A percentile compares a stretch with the other conserved stretches of the same genome.
Evolutionary conservation across 371 early-diverging fungal species (phyloP).

Genomic region (Nematocida sp.): DNA sequence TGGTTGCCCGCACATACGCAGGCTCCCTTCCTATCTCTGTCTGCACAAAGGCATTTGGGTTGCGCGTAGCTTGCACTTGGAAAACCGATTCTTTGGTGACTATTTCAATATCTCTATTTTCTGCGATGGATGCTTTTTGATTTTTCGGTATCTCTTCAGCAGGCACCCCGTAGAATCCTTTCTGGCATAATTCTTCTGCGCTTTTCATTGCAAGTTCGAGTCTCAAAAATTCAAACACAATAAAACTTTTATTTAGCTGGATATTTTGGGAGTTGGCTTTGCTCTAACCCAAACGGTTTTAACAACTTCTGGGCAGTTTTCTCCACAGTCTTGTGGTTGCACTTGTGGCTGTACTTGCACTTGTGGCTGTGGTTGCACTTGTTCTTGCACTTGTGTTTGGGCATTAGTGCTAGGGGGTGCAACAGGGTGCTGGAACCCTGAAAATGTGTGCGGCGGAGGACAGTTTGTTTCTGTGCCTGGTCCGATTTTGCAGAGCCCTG

Average conservation of each 20-base stretch:
- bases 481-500: constrained; percentile 36
- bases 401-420: not conserved
- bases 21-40: not conserved
- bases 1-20: constrained; percentile 25
- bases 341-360: too few relatives aligned
- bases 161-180: constrained; percentile 44
- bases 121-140: not conserved
- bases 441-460: not conserved
- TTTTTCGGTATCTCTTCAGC: constrained; percentile 20
- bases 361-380: not conserved
- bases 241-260: not conserved
- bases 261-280: not conserved
- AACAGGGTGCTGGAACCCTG: not conserved
- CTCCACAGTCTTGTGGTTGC: not conserved
- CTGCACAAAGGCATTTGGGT: constrained; percentile 2
- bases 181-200: constrained; percentile 26
- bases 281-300: constrained; percentile 39
- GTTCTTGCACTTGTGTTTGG: not conserved
- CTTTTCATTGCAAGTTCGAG: constrained; percentile 35
- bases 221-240: constrained; percentile 5
- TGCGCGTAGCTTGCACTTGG: not conserved
- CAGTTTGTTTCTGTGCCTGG: not conserved
- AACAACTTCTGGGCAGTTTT: constrained; percentile 18
- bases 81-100: constrained; percentile 33
- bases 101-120: not conserved